Evolutionary conservation across 169 alveolate genomes (phyloP), one percentile per base, ranked within the genome.

Genomic region (Neospora caninum): DNA sequence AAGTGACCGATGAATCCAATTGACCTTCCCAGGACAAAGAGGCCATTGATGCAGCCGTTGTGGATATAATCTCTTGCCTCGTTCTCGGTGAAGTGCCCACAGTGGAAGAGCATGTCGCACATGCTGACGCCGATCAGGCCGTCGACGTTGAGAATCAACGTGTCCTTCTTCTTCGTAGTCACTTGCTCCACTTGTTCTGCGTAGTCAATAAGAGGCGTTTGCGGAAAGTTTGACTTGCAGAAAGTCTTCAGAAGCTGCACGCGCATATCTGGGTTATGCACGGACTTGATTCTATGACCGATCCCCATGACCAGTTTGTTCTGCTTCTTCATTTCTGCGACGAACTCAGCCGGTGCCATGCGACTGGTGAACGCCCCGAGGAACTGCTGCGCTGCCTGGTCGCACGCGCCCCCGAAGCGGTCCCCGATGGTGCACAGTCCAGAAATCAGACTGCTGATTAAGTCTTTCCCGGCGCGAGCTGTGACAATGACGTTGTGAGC

Each of bases 1-100:
- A 92, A 94, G 94, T 95, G 97, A 29, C 97, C 97, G 58, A 95
- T 95, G 92, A 95, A 94, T 16, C 97, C 97, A 86, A 95, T 95
- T 18, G 96, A 93, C 18, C 97, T 92, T 39, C 96, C 96, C 38
- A 95, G 91, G 53, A 95, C 96, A 88, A 95, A 95, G 45, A 95
- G 95, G 10, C 96, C 96, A 83, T 95, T 95, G 78, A 95, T 91
- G 88, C 95, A 92, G 78, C 97, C 97, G 88, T 92, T 87, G 36
- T 88, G 89, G 91, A 95, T 92, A 69, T 93, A 92, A 58, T 95
- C 95, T 27, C 87, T 91, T 20, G 95, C 93, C 95, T 95, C 97
- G 67, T 92, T 94, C 83, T 69, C 84, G 29, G 78, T 64, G 91
- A 94, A 83, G 82, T 41, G 49, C 20, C 94, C 93, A 92, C 93